A percentile compares a stretch with the other conserved stretches of the same genome.
phyloP scores from a whole-genome alignment of 78 protist species.

The Paratrimastix pyriformis region DNA sequence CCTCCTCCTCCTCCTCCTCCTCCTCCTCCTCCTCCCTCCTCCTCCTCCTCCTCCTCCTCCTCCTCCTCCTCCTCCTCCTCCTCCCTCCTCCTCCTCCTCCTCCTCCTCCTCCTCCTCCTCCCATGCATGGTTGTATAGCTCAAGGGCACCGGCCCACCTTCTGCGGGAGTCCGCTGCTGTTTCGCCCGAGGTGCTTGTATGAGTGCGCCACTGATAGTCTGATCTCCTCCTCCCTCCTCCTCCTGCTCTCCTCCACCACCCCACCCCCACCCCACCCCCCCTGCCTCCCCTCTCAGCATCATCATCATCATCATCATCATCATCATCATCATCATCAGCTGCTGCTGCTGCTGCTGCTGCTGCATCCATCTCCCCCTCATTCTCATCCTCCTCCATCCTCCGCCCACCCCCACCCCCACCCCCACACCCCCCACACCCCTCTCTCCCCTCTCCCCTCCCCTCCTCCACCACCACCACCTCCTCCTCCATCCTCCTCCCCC shows the following conservation, averaged over 20 bases:
- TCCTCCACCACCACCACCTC: not conserved
- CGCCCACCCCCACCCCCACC: not conserved
- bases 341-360: not conserved
- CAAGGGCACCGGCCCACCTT: no score
- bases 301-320: not conserved
- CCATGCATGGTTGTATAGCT: no score
- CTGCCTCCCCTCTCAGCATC: not conserved
- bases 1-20: not conserved
- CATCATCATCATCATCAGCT: not conserved
- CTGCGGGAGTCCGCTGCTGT: no score
- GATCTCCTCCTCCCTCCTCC: not conserved
- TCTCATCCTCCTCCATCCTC: conserved; percentile 1
- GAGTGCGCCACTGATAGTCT: no score
- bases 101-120: conserved; percentile 10
- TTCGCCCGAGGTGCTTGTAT: no score
- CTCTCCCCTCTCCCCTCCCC: not conserved
- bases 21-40: not conserved
- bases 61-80: not conserved
- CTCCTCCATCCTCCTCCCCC: not conserved
- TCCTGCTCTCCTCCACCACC: not conserved
- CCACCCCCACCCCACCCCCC: not conserved
- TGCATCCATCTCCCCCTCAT: not conserved
- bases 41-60: not conserved
- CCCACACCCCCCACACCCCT: not conserved
- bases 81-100: not conserved